Evolutionary conservation across 116 monocot genomes (phyloP), one percentile per base, ranked within the genome.

Genomic region (Dioscorea cayenensis): DNA sequence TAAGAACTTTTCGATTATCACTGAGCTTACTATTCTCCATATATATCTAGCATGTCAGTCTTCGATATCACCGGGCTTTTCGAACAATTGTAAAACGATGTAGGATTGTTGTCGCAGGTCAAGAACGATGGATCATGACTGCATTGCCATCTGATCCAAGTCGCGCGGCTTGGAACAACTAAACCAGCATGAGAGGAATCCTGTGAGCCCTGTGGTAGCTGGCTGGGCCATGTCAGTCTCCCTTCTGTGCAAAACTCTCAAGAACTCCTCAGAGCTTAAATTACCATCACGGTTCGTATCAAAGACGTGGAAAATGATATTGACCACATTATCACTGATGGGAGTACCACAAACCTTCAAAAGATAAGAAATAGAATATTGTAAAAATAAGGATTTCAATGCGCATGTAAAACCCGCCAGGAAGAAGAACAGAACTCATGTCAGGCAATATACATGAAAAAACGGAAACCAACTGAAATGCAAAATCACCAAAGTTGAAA

Each of bases 271-370:
- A 0, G 64, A 66, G 79, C 99, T 89, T 32, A 99, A 69, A 69
- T 64, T 79, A 7, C 91, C 89, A 76, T 99, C 99, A 16, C 50
- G 36, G 50, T 99, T 91, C 23, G 77, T 21, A 66, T 99, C 94
- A 72, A 99, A 99, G 20, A 99, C 58, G 27, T 91, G 87, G 63
- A 93, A 99, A 51, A 99, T 71, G 60, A 94, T 20, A 49, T 99
- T 89, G 3, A 99, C 68, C 36, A 87, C 86, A 58, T 85, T 91
- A 62, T 99, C 87, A 21, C 85, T 81, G 60, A 99, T 21, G 48
- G 75, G 69, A 9, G 89, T 65, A 29, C 84, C 91, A 79, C 99
- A 99, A n/a, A 94, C 99, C 99, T 95, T 55, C 55, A 55, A 55
- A n/a, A 55, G 55, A 55, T n/a, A 55, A n/a, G 16, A 55, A 55